Conservation (phyloP, 768 basidiomycete species). For the Boletellus ananiceps region DNA sequence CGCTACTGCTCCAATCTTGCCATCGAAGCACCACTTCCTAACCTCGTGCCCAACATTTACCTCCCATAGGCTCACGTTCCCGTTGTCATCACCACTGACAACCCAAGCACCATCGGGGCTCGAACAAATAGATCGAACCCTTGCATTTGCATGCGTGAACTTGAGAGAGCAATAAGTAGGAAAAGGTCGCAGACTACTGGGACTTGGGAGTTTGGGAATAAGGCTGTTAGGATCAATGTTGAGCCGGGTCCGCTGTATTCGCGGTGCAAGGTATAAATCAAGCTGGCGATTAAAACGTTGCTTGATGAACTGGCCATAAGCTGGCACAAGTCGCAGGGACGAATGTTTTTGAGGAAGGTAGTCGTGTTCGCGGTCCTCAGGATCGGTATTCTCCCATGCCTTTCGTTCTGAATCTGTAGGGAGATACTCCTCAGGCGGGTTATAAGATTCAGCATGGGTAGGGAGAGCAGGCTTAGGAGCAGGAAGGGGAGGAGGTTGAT, state of each 20-base stretch:
- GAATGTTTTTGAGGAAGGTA: constrained; percentile 86
- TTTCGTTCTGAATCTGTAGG: constrained; percentile 77
- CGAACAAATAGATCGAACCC: constrained; percentile 69
- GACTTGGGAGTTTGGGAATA: constrained; percentile 91
- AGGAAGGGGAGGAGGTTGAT: constrained; percentile 80
- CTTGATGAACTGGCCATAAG: constrained; percentile 86
- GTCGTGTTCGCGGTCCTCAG: constrained; percentile 85
- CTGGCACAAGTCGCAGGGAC: constrained; percentile 85
- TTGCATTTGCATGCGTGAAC: constrained; percentile 61
- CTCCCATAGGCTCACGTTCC: constrained; percentile 88
- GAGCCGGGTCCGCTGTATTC: constrained; percentile 80
- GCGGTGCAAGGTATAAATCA: constrained; percentile 93
- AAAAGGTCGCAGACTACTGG: constrained; percentile 89
- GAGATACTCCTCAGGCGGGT: constrained; percentile 95
- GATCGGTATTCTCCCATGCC: constrained; percentile 78
- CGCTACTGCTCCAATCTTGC: constrained; percentile 77
- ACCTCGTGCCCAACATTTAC: constrained; percentile 84
- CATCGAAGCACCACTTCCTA: constrained; percentile 77
- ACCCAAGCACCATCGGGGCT: constrained; percentile 92
- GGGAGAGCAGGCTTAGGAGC: constrained; percentile 90
- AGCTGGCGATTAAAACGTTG: constrained; percentile 91
- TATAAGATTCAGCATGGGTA: constrained; percentile 95
- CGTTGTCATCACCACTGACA: constrained; percentile 86
- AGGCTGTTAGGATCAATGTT: constrained; percentile 90
- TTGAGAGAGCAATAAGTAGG: constrained; percentile 77